Evolutionary conservation across 345 rosid genomes (phyloP).

Genomic region (Aquilaria sinensis): DNA sequence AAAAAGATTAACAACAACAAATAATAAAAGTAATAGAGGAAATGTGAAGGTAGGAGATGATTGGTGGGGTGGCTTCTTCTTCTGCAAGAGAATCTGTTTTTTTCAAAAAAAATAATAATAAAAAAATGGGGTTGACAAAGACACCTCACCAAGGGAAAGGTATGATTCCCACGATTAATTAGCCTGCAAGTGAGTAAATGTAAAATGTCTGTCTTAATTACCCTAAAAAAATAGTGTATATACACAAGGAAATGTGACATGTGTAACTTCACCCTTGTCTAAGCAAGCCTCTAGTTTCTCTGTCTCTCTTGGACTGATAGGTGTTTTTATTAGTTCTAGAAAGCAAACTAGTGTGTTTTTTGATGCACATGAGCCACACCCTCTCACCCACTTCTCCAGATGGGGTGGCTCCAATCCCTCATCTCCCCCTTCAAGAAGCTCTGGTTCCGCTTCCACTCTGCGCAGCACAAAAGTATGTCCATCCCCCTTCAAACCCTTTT

Average conservation of each 20-base stretch:
- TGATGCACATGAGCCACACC: conserved; percentile 34
- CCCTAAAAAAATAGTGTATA: background rate
- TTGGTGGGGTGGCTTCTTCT: conserved; percentile 65
- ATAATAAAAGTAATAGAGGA: conserved; percentile 2
- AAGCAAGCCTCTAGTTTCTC: conserved; percentile 30
- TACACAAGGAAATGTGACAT: conserved; percentile 10
- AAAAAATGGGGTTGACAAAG: conserved; percentile 40
- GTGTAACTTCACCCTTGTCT: conserved; percentile 24
- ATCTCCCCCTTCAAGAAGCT: conserved; percentile 92
- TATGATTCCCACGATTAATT: conserved; percentile 31
- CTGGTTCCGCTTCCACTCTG: conserved; percentile 67
- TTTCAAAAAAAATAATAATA: too few species aligned
- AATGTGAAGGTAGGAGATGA: conserved; percentile 47
- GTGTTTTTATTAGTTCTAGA: too few species aligned
- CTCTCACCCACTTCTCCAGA: conserved; percentile 23
- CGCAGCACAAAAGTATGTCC: conserved; percentile 64
- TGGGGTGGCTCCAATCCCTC: conserved; percentile 93
- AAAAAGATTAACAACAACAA: background rate
- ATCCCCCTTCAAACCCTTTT: background rate
- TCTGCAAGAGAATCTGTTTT: conserved; percentile 22
- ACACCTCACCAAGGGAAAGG: conserved; percentile 50
- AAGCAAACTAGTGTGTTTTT: background rate
- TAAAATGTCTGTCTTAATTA: conserved; percentile 1
- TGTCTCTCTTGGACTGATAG: conserved; percentile 1
- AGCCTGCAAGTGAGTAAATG: conserved; percentile 28